Evolutionary conservation across 2,329 filamentous ascomycete species (phyloP), one percentile per base, ranked within the genome.

Genomic region (Cladosporium austrohemisphaericum): DNA sequence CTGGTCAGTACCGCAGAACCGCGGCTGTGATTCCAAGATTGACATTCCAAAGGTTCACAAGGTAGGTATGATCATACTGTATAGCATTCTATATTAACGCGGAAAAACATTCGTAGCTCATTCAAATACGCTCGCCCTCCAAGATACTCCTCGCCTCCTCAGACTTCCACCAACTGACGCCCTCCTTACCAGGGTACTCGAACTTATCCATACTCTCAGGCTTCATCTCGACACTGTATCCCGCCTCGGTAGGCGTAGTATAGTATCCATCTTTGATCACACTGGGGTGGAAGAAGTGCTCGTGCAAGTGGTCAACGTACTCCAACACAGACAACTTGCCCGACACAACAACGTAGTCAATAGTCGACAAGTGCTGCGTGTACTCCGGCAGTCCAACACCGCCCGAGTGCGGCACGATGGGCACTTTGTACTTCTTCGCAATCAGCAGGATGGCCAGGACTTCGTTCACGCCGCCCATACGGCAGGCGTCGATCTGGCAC

Each of bases 191-290:
- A 1, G 89, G 90, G 67, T 82, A 95, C 41, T 79, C 77, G 65
- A 78, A 95, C 58, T 69, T 70, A 56, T 90, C 86, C 88, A 95
- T 93, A 67, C 87, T 93, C 57, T 84, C 86, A 3, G 82, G 71
- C 79, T 88, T 92, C 89, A 95, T 95, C 80, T 95, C 88, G 2
- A 95, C 90, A 63, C 86, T 91, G 69, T 95, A 95, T 0, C 90
- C 90, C 0, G 90, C 78, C 65, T 89, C 83, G 55, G 73, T 84
- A 0, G 91, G 90, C 1, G 91, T 95, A 57, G 86, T 85, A 71
- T 94, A 94, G 70, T 89, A 93, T 3, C 90, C 91, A 57, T 90
- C 84, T 71, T 84, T 82, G 61, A 95, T 88, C 50, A 84, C 78
- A 2, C 83, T 79, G 1, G 90, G 90, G 68, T 95, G 79, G 63